Conservation (phyloP, 257 asterid genomes). For the Primulina huaijiensis region DNA sequence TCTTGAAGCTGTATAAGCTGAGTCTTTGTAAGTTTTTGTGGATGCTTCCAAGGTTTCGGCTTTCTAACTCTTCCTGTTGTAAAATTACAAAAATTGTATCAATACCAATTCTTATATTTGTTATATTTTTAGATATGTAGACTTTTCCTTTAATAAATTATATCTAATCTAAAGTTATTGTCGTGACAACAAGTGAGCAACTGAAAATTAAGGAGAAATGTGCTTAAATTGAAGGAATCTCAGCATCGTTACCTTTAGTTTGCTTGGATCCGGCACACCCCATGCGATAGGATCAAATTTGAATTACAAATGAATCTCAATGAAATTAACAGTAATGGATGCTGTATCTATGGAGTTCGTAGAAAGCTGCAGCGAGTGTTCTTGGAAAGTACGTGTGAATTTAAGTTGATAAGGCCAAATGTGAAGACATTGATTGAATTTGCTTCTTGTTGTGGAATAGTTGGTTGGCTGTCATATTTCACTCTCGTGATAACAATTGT, state of each 20-base stretch:
- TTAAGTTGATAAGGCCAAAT: not conserved
- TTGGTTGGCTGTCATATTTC: conserved; percentile 47
- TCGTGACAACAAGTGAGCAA: not conserved
- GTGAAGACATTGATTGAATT: conserved; percentile 19
- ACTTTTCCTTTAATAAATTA: not conserved
- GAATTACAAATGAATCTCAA: not conserved
- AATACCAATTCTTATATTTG: not conserved
- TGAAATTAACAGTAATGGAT: not conserved
- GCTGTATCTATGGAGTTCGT: not conserved
- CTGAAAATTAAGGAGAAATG: not conserved
- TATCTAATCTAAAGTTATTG: not conserved
- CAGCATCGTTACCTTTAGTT: conserved; percentile 48
- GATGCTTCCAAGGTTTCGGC: conserved; percentile 88
- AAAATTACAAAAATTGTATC: not conserved
- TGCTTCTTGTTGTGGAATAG: conserved; percentile 29
- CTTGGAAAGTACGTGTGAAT: not conserved
- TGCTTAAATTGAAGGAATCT: not conserved
- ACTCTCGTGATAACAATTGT: conserved; percentile 53
- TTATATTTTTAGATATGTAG: not conserved
- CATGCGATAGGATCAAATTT: conserved; percentile 32
- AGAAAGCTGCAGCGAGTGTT: conserved; percentile 3
- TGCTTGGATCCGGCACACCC: conserved; percentile 82
- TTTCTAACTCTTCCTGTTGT: conserved; percentile 49
- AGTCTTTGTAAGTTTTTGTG: conserved; percentile 75
- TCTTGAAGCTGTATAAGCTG: conserved; percentile 75